Conservation (phyloP, 1,139 yeast genomes). For the Diutina sp. region DNA sequence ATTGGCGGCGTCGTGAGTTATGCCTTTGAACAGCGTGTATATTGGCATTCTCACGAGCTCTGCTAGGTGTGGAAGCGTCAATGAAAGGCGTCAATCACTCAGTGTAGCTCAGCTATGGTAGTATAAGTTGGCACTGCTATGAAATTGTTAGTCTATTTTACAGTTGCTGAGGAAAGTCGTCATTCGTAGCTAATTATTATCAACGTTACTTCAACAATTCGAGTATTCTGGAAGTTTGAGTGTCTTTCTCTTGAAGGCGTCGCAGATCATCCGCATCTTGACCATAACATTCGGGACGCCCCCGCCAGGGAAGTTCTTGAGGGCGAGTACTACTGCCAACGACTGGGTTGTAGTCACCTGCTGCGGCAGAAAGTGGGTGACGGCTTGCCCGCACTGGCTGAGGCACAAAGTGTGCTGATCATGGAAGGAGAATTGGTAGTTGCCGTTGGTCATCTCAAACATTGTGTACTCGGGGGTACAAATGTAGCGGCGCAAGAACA, state of each 20-base stretch:
- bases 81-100: no score
- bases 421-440: conserved; percentile 85
- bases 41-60: no score
- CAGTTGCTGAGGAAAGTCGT: no score
- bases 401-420: conserved; percentile 87
- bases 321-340: conserved; percentile 43
- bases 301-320: conserved; percentile 46
- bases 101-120: no score
- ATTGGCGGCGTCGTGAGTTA: no score
- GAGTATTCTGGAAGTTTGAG: no score
- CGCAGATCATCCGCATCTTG: conserved; percentile 8
- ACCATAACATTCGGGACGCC: conserved; percentile 38
- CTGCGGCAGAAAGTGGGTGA: conserved; percentile 74
- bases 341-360: conserved; percentile 63
- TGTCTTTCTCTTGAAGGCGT: conserved; percentile 6
- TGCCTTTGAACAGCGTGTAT: no score
- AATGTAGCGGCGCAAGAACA: conserved; percentile 69
- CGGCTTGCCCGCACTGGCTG: conserved; percentile 60
- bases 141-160: no score
- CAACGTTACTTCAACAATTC: no score
- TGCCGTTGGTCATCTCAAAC: conserved; percentile 91
- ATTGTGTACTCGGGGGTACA: conserved; percentile 70
- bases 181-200: no score
- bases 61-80: no score
- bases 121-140: no score